phyloP scores from a whole-genome alignment of 306 rosid genomes.

The Prunus armeniaca region DNA sequence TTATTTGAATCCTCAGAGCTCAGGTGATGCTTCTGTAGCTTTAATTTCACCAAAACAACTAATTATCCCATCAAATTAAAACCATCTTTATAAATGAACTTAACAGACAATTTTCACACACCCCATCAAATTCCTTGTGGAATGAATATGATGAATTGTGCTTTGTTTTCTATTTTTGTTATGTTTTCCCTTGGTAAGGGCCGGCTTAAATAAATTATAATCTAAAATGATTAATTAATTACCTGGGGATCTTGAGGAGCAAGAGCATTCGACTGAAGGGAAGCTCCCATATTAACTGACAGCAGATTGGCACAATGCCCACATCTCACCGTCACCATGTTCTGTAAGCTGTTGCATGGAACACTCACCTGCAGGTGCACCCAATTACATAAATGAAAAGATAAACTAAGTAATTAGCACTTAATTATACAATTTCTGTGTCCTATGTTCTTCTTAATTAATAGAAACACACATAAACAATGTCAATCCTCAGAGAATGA shows the following conservation, averaged over 20 bases:
- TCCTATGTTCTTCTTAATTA: too few species aligned
- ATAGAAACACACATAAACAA: too few species aligned
- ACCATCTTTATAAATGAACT: neutral
- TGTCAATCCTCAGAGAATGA: too few species aligned
- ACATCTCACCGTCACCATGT: conserved; percentile 87
- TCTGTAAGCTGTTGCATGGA: conserved; percentile 66
- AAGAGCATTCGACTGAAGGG: conserved; percentile 44
- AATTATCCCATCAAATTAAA: neutral
- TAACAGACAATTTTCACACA: neutral
- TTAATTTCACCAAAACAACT: neutral
- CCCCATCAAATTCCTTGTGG: neutral
- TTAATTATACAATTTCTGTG: too few species aligned
- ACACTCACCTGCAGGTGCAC: conserved; percentile 71
- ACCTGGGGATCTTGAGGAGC: conserved; percentile 62
- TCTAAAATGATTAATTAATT: neutral
- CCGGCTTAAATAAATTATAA: too few species aligned
- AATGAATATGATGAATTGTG: neutral
- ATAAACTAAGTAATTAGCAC: too few species aligned
- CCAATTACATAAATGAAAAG: neutral
- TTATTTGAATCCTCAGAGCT: conserved; percentile 54
- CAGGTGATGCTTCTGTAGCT: conserved; percentile 46
- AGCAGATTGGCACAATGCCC: conserved; percentile 93
- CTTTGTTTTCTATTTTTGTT: too few species aligned
- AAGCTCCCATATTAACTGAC: conserved; percentile 69
- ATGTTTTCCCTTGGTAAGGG: too few species aligned